Conservation (phyloP, 169 alveolate genomes). For the Hepatocystis sp. region DNA sequence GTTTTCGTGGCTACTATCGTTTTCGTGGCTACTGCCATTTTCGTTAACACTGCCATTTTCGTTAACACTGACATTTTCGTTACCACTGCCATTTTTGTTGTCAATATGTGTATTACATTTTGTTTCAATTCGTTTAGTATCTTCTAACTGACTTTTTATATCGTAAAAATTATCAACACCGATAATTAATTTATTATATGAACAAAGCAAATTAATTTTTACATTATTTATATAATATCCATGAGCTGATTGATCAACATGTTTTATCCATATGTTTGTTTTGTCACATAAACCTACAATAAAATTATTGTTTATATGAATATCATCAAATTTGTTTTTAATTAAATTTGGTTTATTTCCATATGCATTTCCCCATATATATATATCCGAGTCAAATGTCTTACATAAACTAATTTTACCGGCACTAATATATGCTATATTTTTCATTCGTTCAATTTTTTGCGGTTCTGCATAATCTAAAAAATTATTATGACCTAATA, state of each 20-base stretch:
- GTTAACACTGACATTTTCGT: not conserved
- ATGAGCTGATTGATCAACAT: slow-evolving; percentile 23
- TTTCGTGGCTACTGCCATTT: too few relatives aligned
- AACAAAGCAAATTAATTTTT: slow-evolving; percentile 13
- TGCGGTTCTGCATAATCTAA: slow-evolving; percentile 20
- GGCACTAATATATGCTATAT: slow-evolving; percentile 34
- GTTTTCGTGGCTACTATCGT: too few relatives aligned
- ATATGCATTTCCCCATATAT: slow-evolving; percentile 62
- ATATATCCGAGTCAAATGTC: slow-evolving; percentile 33
- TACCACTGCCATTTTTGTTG: not conserved
- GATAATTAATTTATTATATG: slow-evolving; percentile 61
- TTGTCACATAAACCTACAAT: slow-evolving; percentile 33
- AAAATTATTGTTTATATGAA: slow-evolving; percentile 45
- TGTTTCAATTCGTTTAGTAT: not conserved
- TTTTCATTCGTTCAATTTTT: slow-evolving; percentile 15
- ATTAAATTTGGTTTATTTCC: slow-evolving; percentile 45
- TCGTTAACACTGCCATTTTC: not conserved
- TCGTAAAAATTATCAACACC: slow-evolving; percentile 38
- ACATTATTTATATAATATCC: slow-evolving; percentile 63
- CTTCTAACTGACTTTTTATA: not conserved
- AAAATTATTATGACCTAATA: slow-evolving; percentile 29
- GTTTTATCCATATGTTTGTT: slow-evolving; percentile 65
- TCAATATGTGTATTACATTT: too few relatives aligned
- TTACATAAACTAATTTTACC: slow-evolving; percentile 64
- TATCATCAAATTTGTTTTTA: slow-evolving; percentile 48